These are phyloP conservation scores for Alternaria longipes DNA, from an alignment of 2,329 filamentous ascomycete genomes.

Conservation along the genomic window DNA sequence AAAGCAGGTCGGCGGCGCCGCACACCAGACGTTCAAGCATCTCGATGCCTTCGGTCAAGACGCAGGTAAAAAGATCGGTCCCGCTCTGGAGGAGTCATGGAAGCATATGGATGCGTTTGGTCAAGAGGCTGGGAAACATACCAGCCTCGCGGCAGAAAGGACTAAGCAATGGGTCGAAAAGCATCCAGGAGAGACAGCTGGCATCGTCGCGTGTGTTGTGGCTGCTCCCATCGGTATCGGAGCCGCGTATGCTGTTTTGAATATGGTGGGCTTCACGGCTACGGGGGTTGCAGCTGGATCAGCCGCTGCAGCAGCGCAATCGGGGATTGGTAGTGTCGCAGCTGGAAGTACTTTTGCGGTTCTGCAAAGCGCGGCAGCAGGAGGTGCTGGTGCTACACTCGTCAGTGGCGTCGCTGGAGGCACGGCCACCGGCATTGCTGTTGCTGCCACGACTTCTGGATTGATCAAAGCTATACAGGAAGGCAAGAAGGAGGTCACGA, in stretches of 20 bases:
- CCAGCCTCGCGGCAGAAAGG: neutral
- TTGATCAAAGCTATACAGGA: constrained; percentile 7
- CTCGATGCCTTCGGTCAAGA: constrained; percentile 15
- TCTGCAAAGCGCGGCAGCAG: constrained; percentile 32
- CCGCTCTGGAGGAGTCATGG: constrained; percentile 13
- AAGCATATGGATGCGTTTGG: constrained; percentile 12
- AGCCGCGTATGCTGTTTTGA: constrained; percentile 5
- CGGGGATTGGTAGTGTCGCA: constrained; percentile 24
- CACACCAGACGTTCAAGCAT: neutral
- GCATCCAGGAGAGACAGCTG: constrained; percentile 19
- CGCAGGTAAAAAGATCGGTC: constrained; percentile 3
- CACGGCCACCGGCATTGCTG: constrained; percentile 5
- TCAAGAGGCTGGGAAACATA: constrained; percentile 12
- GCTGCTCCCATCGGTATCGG: constrained; percentile 17
- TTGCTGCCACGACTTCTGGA: constrained; percentile 12
- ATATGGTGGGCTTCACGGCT: constrained; percentile 20
- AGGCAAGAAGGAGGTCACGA: neutral
- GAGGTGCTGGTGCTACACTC: constrained; percentile 18
- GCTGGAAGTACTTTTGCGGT: constrained; percentile 26
- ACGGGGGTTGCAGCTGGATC: constrained; percentile 24
- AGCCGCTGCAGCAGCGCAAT: constrained; percentile 23
- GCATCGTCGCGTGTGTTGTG: constrained; percentile 15
- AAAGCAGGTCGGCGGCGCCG: constrained; percentile 1
- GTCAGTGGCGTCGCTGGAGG: constrained; percentile 24
- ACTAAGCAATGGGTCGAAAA: constrained; percentile 21